phyloP scores from a whole-genome alignment of 1,284 basidiomycete species.

The Tylopilus sp. region DNA sequence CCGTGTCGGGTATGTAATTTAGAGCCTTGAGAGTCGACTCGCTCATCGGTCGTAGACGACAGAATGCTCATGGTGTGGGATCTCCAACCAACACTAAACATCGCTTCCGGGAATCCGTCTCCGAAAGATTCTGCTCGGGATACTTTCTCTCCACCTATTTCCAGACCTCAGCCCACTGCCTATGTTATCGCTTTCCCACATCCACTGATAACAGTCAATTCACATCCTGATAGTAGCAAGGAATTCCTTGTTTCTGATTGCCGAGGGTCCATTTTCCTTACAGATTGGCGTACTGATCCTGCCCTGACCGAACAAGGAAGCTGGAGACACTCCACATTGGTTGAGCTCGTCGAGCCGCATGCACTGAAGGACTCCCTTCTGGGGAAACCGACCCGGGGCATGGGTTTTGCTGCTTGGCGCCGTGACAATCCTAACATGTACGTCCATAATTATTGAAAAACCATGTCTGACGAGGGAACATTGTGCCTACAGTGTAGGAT shows the following conservation, averaged over 20 bases:
- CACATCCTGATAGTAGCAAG: constrained; percentile 69
- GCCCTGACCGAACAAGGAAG: constrained; percentile 47
- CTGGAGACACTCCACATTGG: constrained; percentile 56
- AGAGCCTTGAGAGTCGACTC: not conserved
- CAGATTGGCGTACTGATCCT: constrained; percentile 73
- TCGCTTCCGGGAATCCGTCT: constrained; percentile 35
- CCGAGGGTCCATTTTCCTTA: constrained; percentile 64
- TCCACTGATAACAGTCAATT: constrained; percentile 59
- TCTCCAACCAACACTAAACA: constrained; percentile 51
- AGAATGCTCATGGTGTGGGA: constrained; percentile 82
- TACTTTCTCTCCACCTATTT: constrained; percentile 22
- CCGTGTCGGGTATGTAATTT: constrained; percentile 58
- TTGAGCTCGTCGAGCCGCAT: constrained; percentile 68
- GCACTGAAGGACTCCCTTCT: constrained; percentile 50
- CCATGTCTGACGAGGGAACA: constrained; percentile 8
- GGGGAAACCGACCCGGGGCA: constrained; percentile 44
- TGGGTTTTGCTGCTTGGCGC: constrained; percentile 64
- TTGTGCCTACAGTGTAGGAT: constrained; percentile 53
- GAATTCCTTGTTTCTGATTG: constrained; percentile 72
- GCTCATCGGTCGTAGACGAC: constrained; percentile 49
- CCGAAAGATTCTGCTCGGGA: constrained; percentile 21
- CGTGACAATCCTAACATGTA: constrained; percentile 63
- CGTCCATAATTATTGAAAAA: constrained; percentile 34
- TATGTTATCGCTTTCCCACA: constrained; percentile 68
- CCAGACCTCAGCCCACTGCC: constrained; percentile 64